Conservation (phyloP, 305 asterid genomes). For the Rubia balearica region DNA sequence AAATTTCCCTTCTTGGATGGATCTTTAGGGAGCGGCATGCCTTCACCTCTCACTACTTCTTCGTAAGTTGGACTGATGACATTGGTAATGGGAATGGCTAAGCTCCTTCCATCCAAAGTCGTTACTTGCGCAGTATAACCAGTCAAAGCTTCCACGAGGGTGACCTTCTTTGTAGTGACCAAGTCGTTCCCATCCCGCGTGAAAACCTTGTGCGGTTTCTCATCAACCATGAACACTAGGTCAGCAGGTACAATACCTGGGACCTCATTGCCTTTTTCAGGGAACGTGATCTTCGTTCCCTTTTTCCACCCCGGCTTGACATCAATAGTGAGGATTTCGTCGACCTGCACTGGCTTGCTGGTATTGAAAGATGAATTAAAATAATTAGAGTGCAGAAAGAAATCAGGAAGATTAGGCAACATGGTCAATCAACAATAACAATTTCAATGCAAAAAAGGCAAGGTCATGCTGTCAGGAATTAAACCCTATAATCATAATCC, state of each 20-base stretch:
- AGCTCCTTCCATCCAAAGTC: conserved; percentile 18
- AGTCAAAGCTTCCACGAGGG: conserved; percentile 19
- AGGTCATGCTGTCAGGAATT: not conserved
- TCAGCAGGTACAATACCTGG: conserved; percentile 19
- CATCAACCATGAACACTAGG: conserved; percentile 19
- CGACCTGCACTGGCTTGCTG: conserved; percentile 4
- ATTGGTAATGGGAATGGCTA: conserved; percentile 13
- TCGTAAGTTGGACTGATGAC: conserved; percentile 18
- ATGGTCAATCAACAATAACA: not conserved
- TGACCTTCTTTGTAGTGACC: conserved; percentile 9
- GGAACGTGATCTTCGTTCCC: conserved; percentile 22
- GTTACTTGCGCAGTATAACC: conserved; percentile 18
- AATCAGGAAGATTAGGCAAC: not conserved
- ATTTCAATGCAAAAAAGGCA: too few relatives aligned
- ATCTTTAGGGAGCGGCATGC: conserved; percentile 20
- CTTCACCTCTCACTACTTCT: conserved; percentile 22
- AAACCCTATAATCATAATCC: too few relatives aligned
- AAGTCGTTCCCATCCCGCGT: conserved; percentile 22
- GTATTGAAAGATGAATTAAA: not conserved
- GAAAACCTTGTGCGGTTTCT: conserved; percentile 21
- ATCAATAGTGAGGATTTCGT: conserved; percentile 12
- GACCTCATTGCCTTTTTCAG: conserved; percentile 14
- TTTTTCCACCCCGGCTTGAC: conserved; percentile 24
- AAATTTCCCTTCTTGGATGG: conserved; percentile 19
- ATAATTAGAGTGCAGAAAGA: not conserved